These are phyloP conservation scores for Clohesyomyces aquaticus DNA, from an alignment of 495 filamentous ascomycete species.

Conservation along the genomic window DNA sequence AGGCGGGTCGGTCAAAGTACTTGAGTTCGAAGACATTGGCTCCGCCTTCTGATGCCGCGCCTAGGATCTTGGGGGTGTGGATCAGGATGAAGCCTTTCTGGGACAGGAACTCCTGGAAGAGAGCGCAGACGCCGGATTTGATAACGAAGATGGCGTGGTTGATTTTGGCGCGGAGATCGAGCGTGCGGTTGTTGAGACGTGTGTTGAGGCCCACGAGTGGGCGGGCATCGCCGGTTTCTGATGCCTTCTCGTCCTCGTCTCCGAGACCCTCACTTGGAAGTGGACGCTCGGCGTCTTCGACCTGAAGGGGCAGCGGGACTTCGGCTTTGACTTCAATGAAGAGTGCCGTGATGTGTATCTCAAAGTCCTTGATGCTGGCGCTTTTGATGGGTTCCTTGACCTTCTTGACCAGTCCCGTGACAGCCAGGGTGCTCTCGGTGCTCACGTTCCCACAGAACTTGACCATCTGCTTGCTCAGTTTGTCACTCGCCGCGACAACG, in stretches of 20 bases:
- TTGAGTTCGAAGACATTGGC: constrained; percentile 52
- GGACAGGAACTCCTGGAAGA: constrained; percentile 51
- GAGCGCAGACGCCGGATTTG: constrained; percentile 46
- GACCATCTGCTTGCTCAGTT: constrained; percentile 75
- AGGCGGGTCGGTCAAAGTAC: constrained; percentile 51
- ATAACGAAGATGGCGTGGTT: constrained; percentile 53
- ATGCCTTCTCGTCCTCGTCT: constrained; percentile 40
- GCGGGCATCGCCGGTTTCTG: constrained; percentile 37
- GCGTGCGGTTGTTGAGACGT: constrained; percentile 50
- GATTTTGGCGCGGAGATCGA: constrained; percentile 49
- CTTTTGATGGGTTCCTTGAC: constrained; percentile 77
- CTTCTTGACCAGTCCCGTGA: constrained; percentile 74
- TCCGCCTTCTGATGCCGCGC: constrained; percentile 51
- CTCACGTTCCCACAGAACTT: constrained; percentile 83
- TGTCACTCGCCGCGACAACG: constrained; percentile 52
- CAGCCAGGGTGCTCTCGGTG: constrained; percentile 76
- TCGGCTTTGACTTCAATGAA: constrained; percentile 71
- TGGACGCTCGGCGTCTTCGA: constrained; percentile 49
- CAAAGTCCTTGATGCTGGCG: constrained; percentile 73
- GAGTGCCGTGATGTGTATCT: constrained; percentile 79
- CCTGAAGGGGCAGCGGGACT: constrained; percentile 66
- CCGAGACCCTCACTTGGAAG: constrained; percentile 47
- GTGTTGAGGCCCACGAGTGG: constrained; percentile 51
- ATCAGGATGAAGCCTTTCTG: constrained; percentile 46
- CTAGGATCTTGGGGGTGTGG: constrained; percentile 50